phyloP scores from a whole-genome alignment of 805 yeast genomes.

The Nakazawaea sp. region DNA sequence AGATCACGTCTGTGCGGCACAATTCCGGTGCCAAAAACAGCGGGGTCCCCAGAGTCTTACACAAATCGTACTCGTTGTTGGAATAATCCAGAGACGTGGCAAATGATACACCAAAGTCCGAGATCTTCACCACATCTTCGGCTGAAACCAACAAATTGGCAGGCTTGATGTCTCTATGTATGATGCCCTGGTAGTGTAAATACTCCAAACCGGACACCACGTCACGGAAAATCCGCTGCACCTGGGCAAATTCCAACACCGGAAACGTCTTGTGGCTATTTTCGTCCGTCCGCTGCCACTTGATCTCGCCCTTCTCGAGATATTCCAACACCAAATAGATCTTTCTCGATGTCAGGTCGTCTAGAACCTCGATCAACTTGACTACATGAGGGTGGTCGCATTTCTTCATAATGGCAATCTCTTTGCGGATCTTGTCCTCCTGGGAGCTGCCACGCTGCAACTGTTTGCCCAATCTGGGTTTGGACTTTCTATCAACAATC shows the following conservation, averaged over 20 bases:
- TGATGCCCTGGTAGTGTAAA: slow-evolving; percentile 81
- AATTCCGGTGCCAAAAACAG: slow-evolving; percentile 95
- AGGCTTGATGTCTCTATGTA: slow-evolving; percentile 94
- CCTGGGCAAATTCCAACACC: slow-evolving; percentile 55
- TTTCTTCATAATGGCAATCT: slow-evolving; percentile 89
- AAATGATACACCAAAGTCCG: slow-evolving; percentile 96
- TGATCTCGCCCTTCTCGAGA: slow-evolving; percentile 83
- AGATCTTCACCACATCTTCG: slow-evolving; percentile 75
- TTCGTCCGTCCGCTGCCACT: slow-evolving; percentile 51
- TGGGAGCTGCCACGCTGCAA: slow-evolving; percentile 26
- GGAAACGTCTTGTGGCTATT: slow-evolving; percentile 37
- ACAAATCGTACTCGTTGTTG: slow-evolving; percentile 67
- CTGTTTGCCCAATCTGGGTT: slow-evolving; percentile 42
- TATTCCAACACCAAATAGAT: slow-evolving; percentile 88
- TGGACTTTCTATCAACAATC: slow-evolving; percentile 72
- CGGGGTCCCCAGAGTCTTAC: slow-evolving; percentile 97
- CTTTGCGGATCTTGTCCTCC: slow-evolving; percentile 75
- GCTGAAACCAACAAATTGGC: slow-evolving; percentile 74
- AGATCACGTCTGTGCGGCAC: slow-evolving; percentile 50
- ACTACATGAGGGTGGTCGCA: slow-evolving; percentile 94
- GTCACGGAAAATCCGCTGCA: slow-evolving; percentile 72
- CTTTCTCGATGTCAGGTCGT: slow-evolving; percentile 76
- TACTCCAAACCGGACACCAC: slow-evolving; percentile 86
- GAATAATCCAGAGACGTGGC: slow-evolving; percentile 38
- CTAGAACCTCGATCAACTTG: slow-evolving; percentile 76